Base-by-base conservation (phyloP, 1,284 basidiomycete genomes). In the Austroboletus novae-zelandiae region DNA sequence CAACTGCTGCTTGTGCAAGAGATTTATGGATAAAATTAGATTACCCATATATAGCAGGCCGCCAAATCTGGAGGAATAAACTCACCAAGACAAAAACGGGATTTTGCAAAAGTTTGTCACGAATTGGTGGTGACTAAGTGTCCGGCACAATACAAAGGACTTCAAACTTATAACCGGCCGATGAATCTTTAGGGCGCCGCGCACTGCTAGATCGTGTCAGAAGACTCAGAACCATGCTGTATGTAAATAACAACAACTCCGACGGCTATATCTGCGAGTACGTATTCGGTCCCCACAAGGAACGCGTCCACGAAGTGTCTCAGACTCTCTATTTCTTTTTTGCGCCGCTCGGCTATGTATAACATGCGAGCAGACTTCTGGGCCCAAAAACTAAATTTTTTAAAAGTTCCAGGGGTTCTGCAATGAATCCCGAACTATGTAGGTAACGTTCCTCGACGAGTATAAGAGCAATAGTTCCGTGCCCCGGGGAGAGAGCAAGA, bases 401-500 rank as follows among this genome's bases (percentile, higher is more conserved):
- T 25, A 25, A 10, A 29, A 29, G 29, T 29, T 29, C 29, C 29
- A 29, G 18, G 10, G 36, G 23, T 9, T 20, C 10, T n/a, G n/a
- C n/a, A n/a, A n/a, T n/a, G n/a, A n/a, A n/a, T n/a, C n/a, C n/a
- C n/a, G n/a, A n/a, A n/a, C n/a, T n/a, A n/a, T n/a, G 36, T 48
- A 44, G 50, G 11, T 40, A 31, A 18, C 32, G n/a, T 43, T 47
- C 35, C 25, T 39, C 34, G 18, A 20, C 20, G 13, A 23, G 41
- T 66, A 63, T 61, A 65, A 63, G 51, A 48, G 23, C 32, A 17
- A 10, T 36, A 9, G 9, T 36, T 18, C 9, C 37, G 13, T 32
- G 37, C 17, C 5, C 18, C 35, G 6, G 9, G 34, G 15, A 31
- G 41, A 25, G n/a, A 20, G 18, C 40, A 45, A 9, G 11, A 41